A percentile compares a stretch with the other conserved stretches of the same genome.
phyloP scores from a whole-genome alignment of 1,284 basidiomycete genomes.

The Kwoniella shivajii region DNA sequence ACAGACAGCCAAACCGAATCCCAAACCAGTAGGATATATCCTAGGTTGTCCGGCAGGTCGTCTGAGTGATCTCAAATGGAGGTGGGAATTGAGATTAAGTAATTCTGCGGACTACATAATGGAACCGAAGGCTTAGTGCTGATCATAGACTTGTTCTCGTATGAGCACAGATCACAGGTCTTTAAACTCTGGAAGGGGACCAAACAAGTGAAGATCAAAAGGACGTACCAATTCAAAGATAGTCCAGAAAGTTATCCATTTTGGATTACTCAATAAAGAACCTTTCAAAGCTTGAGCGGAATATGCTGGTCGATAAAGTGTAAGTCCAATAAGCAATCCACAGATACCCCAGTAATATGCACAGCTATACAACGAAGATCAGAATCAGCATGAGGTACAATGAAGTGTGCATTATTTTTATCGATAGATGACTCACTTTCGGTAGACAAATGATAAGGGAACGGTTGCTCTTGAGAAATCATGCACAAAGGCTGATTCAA shows the following conservation, averaged over 20 bases:
- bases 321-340: constrained; percentile 74
- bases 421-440: constrained; percentile 66
- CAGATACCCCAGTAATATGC: constrained; percentile 83
- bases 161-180: neutral
- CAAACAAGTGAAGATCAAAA: neutral
- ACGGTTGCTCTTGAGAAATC: constrained; percentile 95
- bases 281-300: constrained; percentile 65
- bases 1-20: constrained; percentile 81
- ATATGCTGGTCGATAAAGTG: constrained; percentile 73
- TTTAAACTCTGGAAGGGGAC: neutral
- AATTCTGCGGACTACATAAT: constrained; percentile 75
- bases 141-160: too few species aligned
- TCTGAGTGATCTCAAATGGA: constrained; percentile 79
- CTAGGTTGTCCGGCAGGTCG: constrained; percentile 78
- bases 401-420: neutral
- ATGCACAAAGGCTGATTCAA: constrained; percentile 92
- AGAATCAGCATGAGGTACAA: neutral
- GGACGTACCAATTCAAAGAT: constrained; percentile 73
- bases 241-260: constrained; percentile 69
- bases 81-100: constrained; percentile 82
- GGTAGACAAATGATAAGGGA: constrained; percentile 84
- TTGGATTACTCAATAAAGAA: constrained; percentile 68
- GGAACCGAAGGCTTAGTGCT: too few species aligned
- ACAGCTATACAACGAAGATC: constrained; percentile 61
- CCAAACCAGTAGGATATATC: constrained; percentile 75